These are phyloP conservation scores for Fusarium foetens DNA, from an alignment of 2,329 filamentous ascomycete species.

Conservation along the genomic window DNA sequence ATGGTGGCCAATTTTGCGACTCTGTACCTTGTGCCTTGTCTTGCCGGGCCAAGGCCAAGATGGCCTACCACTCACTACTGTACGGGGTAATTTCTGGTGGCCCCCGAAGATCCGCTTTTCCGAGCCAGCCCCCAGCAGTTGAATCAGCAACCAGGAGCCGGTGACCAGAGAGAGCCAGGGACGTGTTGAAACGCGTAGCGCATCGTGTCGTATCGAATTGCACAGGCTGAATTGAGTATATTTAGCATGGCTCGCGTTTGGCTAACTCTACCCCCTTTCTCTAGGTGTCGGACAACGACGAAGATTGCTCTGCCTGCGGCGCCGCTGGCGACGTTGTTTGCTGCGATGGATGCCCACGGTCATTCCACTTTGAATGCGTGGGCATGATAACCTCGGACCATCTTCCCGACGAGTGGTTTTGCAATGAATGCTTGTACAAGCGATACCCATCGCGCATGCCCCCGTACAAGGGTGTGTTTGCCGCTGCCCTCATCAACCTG, in stretches of 20 bases:
- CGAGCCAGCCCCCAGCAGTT: constrained; percentile 36
- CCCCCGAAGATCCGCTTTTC: constrained; percentile 44
- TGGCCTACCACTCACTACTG: constrained; percentile 20
- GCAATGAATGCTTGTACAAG: constrained; percentile 73
- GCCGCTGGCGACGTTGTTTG: constrained; percentile 87
- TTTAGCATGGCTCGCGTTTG: constrained; percentile 16
- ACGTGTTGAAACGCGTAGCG: constrained; percentile 32
- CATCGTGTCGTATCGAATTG: constrained; percentile 7
- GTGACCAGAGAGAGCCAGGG: constrained; percentile 2
- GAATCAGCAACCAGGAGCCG: constrained; percentile 20
- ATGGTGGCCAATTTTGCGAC: constrained; percentile 35
- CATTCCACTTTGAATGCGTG: constrained; percentile 90
- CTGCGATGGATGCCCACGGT: constrained; percentile 90
- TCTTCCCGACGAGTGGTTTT: constrained; percentile 84
- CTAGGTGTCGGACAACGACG: constrained; percentile 76
- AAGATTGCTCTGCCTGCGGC: constrained; percentile 88
- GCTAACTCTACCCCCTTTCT: constrained; percentile 46
- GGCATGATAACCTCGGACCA: constrained; percentile 78
- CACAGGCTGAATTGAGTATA: neutral
- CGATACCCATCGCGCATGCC: constrained; percentile 59
- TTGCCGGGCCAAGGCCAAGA: constrained; percentile 11
- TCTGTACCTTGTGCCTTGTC: constrained; percentile 9
- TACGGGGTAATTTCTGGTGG: constrained; percentile 40
- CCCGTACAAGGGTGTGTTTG: constrained; percentile 67
- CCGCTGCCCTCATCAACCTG: constrained; percentile 69